These are phyloP conservation scores for Hemileia vastatrix DNA, from an alignment of 1,284 basidiomycete species.

Conservation along the genomic window DNA sequence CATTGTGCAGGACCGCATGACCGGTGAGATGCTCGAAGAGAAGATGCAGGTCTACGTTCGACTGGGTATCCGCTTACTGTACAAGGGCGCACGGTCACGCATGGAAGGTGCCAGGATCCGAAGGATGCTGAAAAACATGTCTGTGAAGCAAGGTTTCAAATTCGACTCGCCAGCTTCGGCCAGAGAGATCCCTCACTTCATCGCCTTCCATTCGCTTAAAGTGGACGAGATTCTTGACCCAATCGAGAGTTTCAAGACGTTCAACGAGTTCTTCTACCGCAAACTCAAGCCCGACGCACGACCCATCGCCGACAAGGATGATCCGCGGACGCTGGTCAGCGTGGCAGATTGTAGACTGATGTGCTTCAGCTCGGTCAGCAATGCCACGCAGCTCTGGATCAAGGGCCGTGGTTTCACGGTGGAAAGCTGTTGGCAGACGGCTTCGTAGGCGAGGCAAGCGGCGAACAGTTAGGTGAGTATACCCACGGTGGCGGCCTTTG, in stretches of 20 bases:
- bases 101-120: slow-evolving; percentile 86
- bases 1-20: slow-evolving; percentile 82
- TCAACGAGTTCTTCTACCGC: slow-evolving; percentile 75
- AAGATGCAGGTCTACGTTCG: slow-evolving; percentile 87
- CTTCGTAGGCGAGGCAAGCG: slow-evolving; percentile 44
- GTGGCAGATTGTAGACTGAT: slow-evolving; percentile 66
- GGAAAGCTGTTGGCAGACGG: slow-evolving; percentile 53
- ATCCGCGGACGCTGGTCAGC: slow-evolving; percentile 54
- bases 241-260: slow-evolving; percentile 55
- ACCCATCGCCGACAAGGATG: slow-evolving; percentile 55
- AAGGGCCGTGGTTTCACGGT: slow-evolving; percentile 66
- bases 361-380: slow-evolving; percentile 55
- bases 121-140: slow-evolving; percentile 74
- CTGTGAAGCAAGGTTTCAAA: slow-evolving; percentile 87
- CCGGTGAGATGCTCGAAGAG: slow-evolving; percentile 88
- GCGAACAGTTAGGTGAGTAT: too few species aligned
- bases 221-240: slow-evolving; percentile 73
- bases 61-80: slow-evolving; percentile 78
- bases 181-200: slow-evolving; percentile 72
- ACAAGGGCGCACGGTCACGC: slow-evolving; percentile 77
- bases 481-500: slow-evolving; percentile 53
- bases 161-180: slow-evolving; percentile 77
- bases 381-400: slow-evolving; percentile 60
- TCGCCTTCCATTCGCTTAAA: slow-evolving; percentile 78
- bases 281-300: slow-evolving; percentile 58